Evolutionary conservation across 2,329 filamentous ascomycete species (phyloP).

Genomic region (Exophiala calicioides): DNA sequence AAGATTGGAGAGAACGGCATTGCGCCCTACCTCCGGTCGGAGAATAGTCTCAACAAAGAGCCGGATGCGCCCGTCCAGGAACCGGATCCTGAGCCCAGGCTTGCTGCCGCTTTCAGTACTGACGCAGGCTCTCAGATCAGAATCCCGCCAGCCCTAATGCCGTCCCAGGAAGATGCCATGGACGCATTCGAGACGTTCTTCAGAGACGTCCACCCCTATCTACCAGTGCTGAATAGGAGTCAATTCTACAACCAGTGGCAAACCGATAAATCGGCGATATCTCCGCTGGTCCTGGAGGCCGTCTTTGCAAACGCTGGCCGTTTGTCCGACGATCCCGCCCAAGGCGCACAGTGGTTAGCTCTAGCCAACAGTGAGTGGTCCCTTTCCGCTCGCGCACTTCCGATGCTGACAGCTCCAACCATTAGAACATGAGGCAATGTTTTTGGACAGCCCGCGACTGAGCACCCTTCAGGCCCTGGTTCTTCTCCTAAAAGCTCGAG

Average conservation of each 20-base stretch:
- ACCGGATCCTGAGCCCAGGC: constrained; percentile 67
- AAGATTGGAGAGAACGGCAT: constrained; percentile 85
- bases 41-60: constrained; percentile 52
- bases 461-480: constrained; percentile 90
- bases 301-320: constrained; percentile 87
- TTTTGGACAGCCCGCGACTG: constrained; percentile 85
- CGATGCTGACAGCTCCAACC: constrained; percentile 29
- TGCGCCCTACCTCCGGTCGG: constrained; percentile 79
- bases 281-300: constrained; percentile 83
- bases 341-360: constrained; percentile 90
- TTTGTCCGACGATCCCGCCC: constrained; percentile 76
- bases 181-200: constrained; percentile 92
- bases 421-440: constrained; percentile 83
- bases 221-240: constrained; percentile 81
- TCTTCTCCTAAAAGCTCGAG: constrained; percentile 84
- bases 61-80: constrained; percentile 67
- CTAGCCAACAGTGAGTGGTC: constrained; percentile 71
- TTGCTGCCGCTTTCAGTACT: constrained; percentile 64
- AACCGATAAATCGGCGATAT: constrained; percentile 77
- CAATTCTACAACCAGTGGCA: constrained; percentile 90
- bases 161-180: constrained; percentile 75
- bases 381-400: constrained; percentile 21
- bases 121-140: constrained; percentile 75
- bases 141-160: constrained; percentile 92
- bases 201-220: constrained; percentile 84